Evolutionary conservation across 331 rosid genomes (phyloP).

Genomic region (Acacia pycnantha): DNA sequence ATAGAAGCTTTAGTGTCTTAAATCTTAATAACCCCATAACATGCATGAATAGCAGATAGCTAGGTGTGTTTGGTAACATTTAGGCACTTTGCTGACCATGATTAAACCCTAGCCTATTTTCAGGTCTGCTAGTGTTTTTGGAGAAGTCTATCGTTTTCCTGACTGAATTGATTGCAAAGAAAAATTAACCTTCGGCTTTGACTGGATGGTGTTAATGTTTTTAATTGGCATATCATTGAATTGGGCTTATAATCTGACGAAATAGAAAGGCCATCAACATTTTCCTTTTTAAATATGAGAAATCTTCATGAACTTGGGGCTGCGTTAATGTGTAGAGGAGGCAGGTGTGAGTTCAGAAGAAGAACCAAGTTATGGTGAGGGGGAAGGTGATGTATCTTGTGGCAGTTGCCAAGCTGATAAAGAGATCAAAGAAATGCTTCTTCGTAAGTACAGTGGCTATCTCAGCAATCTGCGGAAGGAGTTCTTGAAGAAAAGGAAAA

Average conservation of each 20-base stretch:
- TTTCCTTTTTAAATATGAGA: not conserved
- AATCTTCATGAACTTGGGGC: not conserved
- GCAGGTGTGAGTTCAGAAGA: conserved; percentile 49
- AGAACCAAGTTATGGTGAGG: conserved; percentile 42
- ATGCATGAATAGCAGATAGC: not conserved
- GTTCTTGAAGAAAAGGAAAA: conserved; percentile 64
- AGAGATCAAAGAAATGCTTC: conserved; percentile 76
- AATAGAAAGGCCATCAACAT: not conserved
- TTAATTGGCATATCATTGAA: not conserved
- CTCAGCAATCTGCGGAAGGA: conserved; percentile 61
- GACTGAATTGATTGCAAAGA: not conserved
- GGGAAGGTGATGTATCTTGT: conserved; percentile 28
- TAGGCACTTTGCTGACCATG: not conserved
- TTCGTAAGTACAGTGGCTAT: conserved; percentile 76
- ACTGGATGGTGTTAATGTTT: conserved; percentile 30
- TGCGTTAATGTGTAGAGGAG: conserved; percentile 29
- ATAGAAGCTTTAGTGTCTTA: not conserved
- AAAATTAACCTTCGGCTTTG: not conserved
- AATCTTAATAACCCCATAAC: not conserved
- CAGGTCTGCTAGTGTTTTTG: not conserved
- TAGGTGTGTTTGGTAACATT: not conserved
- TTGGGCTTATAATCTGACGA: not conserved
- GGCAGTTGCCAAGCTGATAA: conserved; percentile 28
- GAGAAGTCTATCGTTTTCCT: conserved; percentile 1
- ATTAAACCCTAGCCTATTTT: not conserved